phyloP scores from a whole-genome alignment of 345 rosid species.

The Rhodomyrtus tomentosa region DNA sequence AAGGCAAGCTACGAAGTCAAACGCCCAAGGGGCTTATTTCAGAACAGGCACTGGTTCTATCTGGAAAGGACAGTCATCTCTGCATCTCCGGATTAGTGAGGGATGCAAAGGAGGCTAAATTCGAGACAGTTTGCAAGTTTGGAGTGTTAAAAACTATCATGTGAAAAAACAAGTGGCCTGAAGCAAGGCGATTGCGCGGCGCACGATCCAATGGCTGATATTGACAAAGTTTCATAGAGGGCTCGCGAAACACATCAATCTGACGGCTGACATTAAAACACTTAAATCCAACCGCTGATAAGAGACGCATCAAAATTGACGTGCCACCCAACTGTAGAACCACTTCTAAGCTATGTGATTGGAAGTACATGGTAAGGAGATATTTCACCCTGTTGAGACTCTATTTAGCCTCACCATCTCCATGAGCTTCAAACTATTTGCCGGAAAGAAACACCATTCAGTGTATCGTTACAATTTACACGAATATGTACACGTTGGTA shows the following conservation, averaged over 20 bases:
- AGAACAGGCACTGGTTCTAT: neutral
- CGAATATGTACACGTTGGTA: neutral
- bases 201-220: too few species aligned
- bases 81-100: neutral
- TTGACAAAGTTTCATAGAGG: neutral
- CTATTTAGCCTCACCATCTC: neutral
- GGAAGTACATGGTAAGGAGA: rapidly evolving
- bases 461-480: rapidly evolving
- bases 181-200: neutral
- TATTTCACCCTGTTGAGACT: rapidly evolving
- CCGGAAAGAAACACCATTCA: neutral
- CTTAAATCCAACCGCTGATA: neutral
- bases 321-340: neutral
- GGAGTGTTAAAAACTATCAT: neutral
- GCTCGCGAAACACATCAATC: neutral
- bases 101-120: rapidly evolving
- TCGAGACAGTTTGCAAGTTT: neutral
- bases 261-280: too few species aligned
- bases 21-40: too few species aligned
- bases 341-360: rapidly evolving
- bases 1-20: too few species aligned
- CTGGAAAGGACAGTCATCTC: neutral
- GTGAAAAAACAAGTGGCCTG: neutral
- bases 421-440: neutral
- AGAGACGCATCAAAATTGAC: neutral